Base-by-base conservation (phyloP, 495 filamentous ascomycete species). In the Aspergillus campestris region DNA sequence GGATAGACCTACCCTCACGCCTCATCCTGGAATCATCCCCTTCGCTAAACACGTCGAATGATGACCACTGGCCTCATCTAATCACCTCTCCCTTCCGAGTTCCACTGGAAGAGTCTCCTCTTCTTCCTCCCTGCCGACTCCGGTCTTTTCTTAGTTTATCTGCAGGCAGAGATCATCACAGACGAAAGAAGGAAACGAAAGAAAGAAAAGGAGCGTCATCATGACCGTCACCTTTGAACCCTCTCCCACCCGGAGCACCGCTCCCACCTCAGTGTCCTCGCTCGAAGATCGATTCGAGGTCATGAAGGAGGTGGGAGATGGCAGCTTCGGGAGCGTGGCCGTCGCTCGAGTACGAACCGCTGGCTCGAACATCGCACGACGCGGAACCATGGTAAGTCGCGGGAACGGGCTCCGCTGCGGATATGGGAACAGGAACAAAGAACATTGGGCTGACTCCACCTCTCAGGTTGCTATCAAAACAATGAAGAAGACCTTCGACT, bases 401-500 rank as follows among this genome's bases (percentile, higher is more conserved):
- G 18, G 18, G 18, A 24, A 24, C 18, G 18, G 12, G 31, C 10
- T 36, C 31, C 9, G 29, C 27, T 8, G 31, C 53, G 59, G 45
- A 45, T 24, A 24, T 24, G 18, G 18, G 18, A 24, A 54, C 40
- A 6, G 28, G 24, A 52, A 7, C 29, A 42, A 11, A 39, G 24
- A n/a, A 3, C 7, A 1, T 31, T 40, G 12, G 41, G 44, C 45
- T 47, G 14, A 54, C 62, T 71, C 38, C 69, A 47, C 29, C 13
- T 44, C 18, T 27, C 48, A 98, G 92, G 89, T 98, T 54, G 92
- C 92, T 3, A 95, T 99, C 61, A 99, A 99, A 72, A 96, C 92
- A 12, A 97, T 99, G 94, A 99, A 99, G 77, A 99, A 99, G 77
- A 88, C 86, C 0, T 99, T 97, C 53, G 90, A 97, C 32, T 91